Evolutionary conservation across 2,329 filamentous ascomycete genomes (phyloP), one percentile per base, ranked within the genome.

Genomic region (Ophiobolus disseminans): DNA sequence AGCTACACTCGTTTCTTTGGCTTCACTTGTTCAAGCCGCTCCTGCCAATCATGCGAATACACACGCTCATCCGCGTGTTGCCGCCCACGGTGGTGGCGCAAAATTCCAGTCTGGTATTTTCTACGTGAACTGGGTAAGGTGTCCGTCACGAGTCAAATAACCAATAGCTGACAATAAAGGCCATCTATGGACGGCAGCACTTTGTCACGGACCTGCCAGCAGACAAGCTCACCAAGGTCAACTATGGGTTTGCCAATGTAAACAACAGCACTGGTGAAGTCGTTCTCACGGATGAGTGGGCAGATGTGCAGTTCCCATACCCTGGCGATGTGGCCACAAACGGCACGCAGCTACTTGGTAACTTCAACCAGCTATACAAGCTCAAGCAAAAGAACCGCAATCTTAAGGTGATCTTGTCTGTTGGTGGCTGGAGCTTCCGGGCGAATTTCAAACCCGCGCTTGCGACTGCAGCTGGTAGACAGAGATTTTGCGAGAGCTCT

Each of bases 241-340:
- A 96, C 17, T 97, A 96, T 63, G 83, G 91, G 13, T 97, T 97
- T 75, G 92, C 91, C 68, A 96, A 96, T 69, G 82, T 97, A 41
- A 83, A 85, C 4, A 89, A 93, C 7, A 84, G 80, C 4, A 85
- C 82, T 19, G 92, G 92, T 41, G 90, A 96, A 73, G 91, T 72
- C 38, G 45, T 57, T 23, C 55, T 66, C 30, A 50, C 53, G 1
- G 63, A 66, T 22, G 49, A 53, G 30, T 66, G 57, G 57, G 50
- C 63, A 2, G 63, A 66, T 34, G 62, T 76, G 2, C 77, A 90
- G 49, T 89, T 87, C 66, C 84, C 84, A 59, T 92, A 89, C 61
- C 73, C 83, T 0, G 76, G 73, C 10, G 89, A 92, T 66, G 86
- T 82, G 2, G 86, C 81, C 73, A 78, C 78, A 47, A 81, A 84